Evolutionary conservation across 306 rosid species (phyloP).

Genomic region (Rubus idaeus): DNA sequence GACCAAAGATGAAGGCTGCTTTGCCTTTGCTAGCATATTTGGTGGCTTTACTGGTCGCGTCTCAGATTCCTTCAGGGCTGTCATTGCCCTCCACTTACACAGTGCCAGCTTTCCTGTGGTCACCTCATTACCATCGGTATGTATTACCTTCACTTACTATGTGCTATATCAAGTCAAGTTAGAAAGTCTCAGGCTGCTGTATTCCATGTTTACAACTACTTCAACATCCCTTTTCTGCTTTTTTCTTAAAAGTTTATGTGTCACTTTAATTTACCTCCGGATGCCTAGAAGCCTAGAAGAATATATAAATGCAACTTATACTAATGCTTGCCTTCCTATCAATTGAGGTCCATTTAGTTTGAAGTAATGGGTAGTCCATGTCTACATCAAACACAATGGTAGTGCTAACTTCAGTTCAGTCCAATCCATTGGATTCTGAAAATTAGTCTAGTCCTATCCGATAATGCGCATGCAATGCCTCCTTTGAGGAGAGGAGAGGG

Average conservation of each 20-base stretch:
- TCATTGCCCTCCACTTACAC: conserved; percentile 50
- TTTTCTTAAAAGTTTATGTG: neutral
- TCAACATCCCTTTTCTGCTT: neutral
- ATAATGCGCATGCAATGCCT: no score
- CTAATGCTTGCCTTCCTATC: no score
- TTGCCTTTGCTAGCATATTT: conserved; percentile 28
- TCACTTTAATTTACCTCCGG: neutral
- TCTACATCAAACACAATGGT: no score
- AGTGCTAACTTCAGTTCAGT: no score
- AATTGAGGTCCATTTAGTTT: neutral
- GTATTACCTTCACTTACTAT: neutral
- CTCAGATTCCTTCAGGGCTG: conserved; percentile 40
- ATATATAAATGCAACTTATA: no score
- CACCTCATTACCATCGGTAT: conserved; percentile 54
- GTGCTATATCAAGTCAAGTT: neutral
- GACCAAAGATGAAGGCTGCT: conserved; percentile 32
- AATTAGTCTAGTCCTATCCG: no score
- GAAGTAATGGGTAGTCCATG: no score
- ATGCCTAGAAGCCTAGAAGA: no score
- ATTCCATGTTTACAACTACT: neutral
- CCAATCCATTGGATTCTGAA: no score
- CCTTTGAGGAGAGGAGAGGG: no score
- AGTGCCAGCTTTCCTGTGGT: conserved; percentile 90
- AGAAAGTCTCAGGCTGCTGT: neutral
- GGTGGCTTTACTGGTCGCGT: conserved; percentile 42